Evolutionary conservation across 2,329 filamentous ascomycete genomes (phyloP).

Genomic region (Talaromyces sp.): DNA sequence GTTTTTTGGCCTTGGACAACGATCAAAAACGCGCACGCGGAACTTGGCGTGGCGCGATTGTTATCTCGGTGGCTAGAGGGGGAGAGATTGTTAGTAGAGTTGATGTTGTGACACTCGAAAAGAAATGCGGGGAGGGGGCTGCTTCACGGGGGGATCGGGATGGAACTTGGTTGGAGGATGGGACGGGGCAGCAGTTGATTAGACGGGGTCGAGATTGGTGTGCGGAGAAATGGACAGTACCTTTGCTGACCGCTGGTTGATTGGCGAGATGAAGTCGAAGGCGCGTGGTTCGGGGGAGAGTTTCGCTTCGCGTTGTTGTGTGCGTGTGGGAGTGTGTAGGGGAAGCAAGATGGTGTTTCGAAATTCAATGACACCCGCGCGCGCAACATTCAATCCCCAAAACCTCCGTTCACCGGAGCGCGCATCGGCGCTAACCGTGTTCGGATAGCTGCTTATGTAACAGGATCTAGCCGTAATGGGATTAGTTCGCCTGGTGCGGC

Average conservation of each 20-base stretch:
- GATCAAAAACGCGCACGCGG: not conserved
- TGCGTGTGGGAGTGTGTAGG: not conserved
- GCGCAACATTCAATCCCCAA: not conserved
- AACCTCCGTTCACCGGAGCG: constrained; percentile 2
- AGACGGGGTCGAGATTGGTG: not conserved
- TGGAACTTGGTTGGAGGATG: not conserved
- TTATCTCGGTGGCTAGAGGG: not conserved
- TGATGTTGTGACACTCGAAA: not conserved
- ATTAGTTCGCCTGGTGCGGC: not conserved
- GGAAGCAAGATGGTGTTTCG: not conserved
- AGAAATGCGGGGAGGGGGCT: not conserved
- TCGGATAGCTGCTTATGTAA: not conserved
- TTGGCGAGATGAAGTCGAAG: not conserved
- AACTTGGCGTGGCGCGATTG: not conserved
- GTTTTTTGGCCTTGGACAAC: not conserved
- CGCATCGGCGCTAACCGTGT: not conserved
- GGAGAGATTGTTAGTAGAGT: not conserved
- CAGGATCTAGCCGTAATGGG: no score
- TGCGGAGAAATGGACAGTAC: not conserved
- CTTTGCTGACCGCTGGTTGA: not conserved
- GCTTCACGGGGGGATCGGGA: not conserved
- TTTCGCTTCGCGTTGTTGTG: not conserved
- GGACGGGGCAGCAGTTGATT: no score
- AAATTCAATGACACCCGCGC: not conserved
- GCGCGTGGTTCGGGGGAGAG: not conserved